Evolutionary conservation across 257 asterid genomes (phyloP).

Genomic region (Forsythia suspensa): DNA sequence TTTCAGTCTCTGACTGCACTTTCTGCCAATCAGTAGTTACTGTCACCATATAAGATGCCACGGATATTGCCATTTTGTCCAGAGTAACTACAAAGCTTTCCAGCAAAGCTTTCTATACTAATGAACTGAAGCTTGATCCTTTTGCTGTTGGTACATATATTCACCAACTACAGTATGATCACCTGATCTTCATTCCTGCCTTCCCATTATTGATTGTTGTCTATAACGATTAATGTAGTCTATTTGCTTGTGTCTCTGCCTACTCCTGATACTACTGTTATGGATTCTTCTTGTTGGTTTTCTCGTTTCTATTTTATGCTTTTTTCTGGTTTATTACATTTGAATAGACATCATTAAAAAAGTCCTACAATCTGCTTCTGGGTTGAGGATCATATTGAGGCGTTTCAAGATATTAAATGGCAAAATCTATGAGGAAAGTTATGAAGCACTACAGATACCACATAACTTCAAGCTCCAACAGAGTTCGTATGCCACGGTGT

Average conservation of each 20-base stretch:
- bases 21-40: background rate
- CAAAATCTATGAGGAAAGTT: background rate
- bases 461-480: background rate
- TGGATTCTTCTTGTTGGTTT: background rate
- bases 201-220: background rate
- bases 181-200: background rate
- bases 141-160: background rate
- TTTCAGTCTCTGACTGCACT: background rate
- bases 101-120: background rate
- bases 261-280: background rate
- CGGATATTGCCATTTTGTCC: background rate
- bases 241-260: background rate
- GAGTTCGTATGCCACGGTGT: background rate
- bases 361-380: background rate
- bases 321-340: background rate
- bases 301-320: background rate
- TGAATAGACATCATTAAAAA: background rate
- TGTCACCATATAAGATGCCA: background rate
- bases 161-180: background rate
- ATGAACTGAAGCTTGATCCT: background rate
- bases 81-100: background rate
- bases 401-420: background rate
- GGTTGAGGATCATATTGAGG: background rate
- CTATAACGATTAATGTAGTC: background rate
- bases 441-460: background rate